These are phyloP conservation scores for Rhipidocladum racemiflorum DNA, from an alignment of 176 grass and related monocot species.

Conservation along the genomic window DNA sequence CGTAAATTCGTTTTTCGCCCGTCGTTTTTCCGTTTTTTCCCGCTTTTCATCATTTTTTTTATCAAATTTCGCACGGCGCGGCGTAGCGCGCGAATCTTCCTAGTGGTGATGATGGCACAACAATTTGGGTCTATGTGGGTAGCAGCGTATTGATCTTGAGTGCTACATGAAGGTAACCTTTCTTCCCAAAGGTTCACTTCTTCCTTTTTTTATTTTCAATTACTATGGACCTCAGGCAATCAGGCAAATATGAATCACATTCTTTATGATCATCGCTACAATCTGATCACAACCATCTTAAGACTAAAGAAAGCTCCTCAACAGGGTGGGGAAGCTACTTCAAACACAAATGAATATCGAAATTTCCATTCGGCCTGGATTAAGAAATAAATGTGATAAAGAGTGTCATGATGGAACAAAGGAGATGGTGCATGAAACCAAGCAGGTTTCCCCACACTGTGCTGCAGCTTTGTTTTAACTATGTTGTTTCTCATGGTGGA, in stretches of 20 bases:
- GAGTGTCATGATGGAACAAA: slow-evolving; percentile 25
- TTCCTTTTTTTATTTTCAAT: background rate
- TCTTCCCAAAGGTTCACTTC: background rate
- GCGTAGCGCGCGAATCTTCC: no score
- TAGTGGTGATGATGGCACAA: background rate
- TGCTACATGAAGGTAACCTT: background rate
- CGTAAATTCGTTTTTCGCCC: no score
- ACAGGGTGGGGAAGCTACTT: background rate
- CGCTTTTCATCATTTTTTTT: no score
- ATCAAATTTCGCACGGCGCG: no score
- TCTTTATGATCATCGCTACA: background rate
- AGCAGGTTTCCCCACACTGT: slow-evolving; percentile 45
- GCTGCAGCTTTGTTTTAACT: slow-evolving; percentile 43
- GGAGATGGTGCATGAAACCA: slow-evolving; percentile 44
- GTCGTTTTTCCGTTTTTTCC: no score
- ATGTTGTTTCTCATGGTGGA: slow-evolving; percentile 30
- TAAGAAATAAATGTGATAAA: slow-evolving; percentile 66
- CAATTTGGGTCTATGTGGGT: no score
- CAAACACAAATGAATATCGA: background rate
- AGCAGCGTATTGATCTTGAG: background rate
- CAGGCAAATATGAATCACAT: background rate
- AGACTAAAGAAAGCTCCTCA: background rate
- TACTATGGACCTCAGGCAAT: background rate
- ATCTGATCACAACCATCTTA: background rate
- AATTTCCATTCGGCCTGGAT: slow-evolving; percentile 60